phyloP scores from a whole-genome alignment of 371 early-diverging fungal species.

The Rhizopus sp. region DNA sequence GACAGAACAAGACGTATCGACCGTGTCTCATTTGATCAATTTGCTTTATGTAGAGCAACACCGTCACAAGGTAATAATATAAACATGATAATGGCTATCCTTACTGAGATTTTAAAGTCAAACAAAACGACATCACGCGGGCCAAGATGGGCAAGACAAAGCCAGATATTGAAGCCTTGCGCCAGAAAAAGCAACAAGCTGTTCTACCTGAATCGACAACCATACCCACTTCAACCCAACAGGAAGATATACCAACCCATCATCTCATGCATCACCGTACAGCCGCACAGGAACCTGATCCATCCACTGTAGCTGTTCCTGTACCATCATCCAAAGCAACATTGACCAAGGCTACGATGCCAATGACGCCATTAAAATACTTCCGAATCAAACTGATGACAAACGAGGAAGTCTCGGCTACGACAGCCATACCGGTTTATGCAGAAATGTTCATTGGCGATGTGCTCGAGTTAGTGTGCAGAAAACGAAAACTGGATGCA shows the following conservation, averaged over 20 bases:
- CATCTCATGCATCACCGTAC: conserved; percentile 18
- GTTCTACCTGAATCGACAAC: conserved; percentile 5
- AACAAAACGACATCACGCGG: conserved; percentile 44
- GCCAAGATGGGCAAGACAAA: conserved; percentile 43
- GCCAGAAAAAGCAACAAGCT: conserved; percentile 25
- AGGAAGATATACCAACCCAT: conserved; percentile 11
- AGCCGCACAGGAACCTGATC: conserved; percentile 32
- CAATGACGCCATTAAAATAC: conserved; percentile 58
- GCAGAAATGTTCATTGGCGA: conserved; percentile 77
- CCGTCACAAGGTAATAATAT: conserved; percentile 65
- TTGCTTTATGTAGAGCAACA: conserved; percentile 85
- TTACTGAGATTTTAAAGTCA: conserved; percentile 19
- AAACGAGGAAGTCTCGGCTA: conserved; percentile 69
- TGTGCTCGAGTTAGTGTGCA: conserved; percentile 83
- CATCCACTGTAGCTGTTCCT: conserved; percentile 52
- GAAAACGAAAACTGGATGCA: conserved; percentile 81
- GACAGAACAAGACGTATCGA: conserved; percentile 86
- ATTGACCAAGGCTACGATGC: conserved; percentile 50
- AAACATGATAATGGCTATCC: conserved; percentile 5
- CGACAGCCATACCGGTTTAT: conserved; percentile 83
- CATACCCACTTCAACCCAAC: conserved; percentile 15
- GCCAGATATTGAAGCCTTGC: conserved; percentile 28
- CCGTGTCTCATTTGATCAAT: conserved; percentile 86
- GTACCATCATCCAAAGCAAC: conserved; percentile 50
- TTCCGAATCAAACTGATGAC: conserved; percentile 65